Base-by-base conservation (phyloP, 352 stramenopile species). In the Globisporangium abappressorium region DNA sequence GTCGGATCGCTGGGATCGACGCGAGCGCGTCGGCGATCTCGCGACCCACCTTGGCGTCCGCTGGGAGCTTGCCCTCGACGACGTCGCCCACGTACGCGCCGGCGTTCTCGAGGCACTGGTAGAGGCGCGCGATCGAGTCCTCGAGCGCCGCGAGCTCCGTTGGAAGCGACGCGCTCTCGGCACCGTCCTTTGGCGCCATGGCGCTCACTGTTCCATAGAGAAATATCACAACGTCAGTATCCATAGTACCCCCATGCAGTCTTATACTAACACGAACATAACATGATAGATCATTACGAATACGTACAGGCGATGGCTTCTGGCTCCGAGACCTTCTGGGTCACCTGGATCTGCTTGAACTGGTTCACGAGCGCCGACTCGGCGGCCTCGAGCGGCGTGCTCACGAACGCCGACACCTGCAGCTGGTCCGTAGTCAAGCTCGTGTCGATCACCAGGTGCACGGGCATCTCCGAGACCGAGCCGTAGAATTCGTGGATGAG, bases 401-500 rank as follows among this genome's bases (percentile, higher is more conserved):
- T 93, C 24, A 97, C 87, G 73, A 98, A 99, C 11, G 92, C 97
- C 56, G 93, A 87, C 26, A 98, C 81, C 62, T 92, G 78, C 43
- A 99, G 82, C 58, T 90, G 73, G 79, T 94, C 81, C 28, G 73
- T 70, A 11, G 74, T 26, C 38, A 99, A 77, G 64, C 81, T 86
- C 54, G 96, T 98, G 79, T 99, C 96, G 5, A 99, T 85, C 15
- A 99, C 94, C 30, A 99, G 72, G 84, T 99, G 97, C 68, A 98
- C 88, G 30, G 92, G 90, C 72, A 91, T 80, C 65, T 94, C 85
- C 62, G 94, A 98, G 73, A 99, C 93, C 51, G 85, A 89, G 64
- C 92, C 91, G 84, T 99, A 99, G 79, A 99, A 99, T 71, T 99
- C 95, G 79, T 99, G 97, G 87, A 99, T 99, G 59, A 99, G 84